Evolutionary conservation across 345 rosid genomes (phyloP), one percentile per base, ranked within the genome.

Genomic region (Boechera retrofracta): DNA sequence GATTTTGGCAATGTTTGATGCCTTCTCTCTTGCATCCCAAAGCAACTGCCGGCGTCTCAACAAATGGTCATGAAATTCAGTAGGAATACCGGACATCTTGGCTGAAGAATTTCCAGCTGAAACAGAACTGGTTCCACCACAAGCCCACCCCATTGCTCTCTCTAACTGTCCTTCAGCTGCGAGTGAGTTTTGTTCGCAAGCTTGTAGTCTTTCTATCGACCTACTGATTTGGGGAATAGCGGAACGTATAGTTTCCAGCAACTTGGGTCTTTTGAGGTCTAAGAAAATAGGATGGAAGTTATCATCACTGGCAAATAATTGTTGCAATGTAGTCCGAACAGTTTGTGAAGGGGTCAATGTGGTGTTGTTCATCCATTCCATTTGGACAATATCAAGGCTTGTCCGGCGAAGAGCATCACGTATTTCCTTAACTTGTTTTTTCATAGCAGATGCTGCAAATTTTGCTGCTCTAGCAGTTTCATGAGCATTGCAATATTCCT

Each of bases 141-240:
- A 93, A 78, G 98, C 97, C 98, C 97, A 93, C 58, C 88, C 89
- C 97, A 93, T 89, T 72, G 98, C 95, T 82, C 98, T 88, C 85
- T 91, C 98, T 35, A 93, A 89, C 82, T 93, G 91, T 69, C 92
- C 95, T 86, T 91, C 95, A 18, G 95, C 97, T 31, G 85, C 77
- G 47, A 83, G 39, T 78, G 95, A 91, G 79, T 79, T 86, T 73
- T 84, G 81, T 70, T 91, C 97, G 62, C 91, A 84, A 67, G 86
- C 81, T 82, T 93, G 93, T 82, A 93, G 86, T 77, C 82, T 75
- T 69, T 91, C 98, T 75, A 89, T 72, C 15, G 92, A 85, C 78
- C 78, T 83, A 76, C 86, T 83, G 67, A 89, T 77, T 79, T 90
- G 83, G 73, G 92, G 77, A 57, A 86, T 76, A 33, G 89, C 76